Evolutionary conservation across 2,329 filamentous ascomycete species (phyloP).

Genomic region (Diplocarpon rosae): DNA sequence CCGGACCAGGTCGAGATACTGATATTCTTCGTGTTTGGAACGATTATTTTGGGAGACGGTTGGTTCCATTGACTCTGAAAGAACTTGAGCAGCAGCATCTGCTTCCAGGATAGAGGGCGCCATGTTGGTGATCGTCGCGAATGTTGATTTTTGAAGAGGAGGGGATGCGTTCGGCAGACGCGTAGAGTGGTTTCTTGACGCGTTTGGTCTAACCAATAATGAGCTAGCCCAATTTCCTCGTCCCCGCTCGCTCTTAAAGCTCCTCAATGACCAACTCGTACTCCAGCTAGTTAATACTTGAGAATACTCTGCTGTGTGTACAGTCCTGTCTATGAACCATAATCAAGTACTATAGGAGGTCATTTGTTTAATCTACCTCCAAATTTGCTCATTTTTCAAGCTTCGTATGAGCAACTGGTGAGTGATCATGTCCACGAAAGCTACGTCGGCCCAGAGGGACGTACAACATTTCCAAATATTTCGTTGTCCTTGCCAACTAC

Average conservation of each 20-base stretch:
- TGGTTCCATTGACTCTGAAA: conserved; percentile 1
- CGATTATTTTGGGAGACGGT: not conserved
- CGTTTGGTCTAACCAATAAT: not conserved
- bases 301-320: no score
- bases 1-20: conserved; percentile 84
- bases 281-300: no score
- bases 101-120: conserved; percentile 15
- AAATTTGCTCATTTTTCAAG: no score
- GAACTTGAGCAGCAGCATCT: conserved; percentile 2
- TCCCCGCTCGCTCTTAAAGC: no score
- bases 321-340: no score
- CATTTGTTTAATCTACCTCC: no score
- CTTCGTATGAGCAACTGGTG: no score
- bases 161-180: not conserved
- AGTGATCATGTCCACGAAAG: no score
- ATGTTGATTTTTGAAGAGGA: not conserved
- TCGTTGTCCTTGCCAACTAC: no score
- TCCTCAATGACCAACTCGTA: no score
- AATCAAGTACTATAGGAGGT: no score
- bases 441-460: not conserved
- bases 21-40: conserved; percentile 67
- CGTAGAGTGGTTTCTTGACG: conserved; percentile 4
- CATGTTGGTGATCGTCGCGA: conserved; percentile 8
- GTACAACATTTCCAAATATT: not conserved
- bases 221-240: no score